Conservation (phyloP, 2,329 filamentous ascomycete species). For the Fusarium sp. region DNA sequence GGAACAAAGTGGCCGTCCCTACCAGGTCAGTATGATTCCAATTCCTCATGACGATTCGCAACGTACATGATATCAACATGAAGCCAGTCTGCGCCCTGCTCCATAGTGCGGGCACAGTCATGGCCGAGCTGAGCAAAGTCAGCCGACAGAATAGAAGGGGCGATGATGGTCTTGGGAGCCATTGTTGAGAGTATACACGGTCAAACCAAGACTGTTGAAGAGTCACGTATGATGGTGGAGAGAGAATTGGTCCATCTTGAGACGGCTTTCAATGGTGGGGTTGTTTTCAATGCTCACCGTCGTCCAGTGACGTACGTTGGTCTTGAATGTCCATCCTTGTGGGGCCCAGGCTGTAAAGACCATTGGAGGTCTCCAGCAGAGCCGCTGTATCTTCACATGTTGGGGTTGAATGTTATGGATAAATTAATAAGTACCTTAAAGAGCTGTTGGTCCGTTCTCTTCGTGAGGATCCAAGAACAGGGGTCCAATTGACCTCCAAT, state of each 20-base stretch:
- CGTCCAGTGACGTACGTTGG: constrained; percentile 42
- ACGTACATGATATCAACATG: constrained; percentile 89
- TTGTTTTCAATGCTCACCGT: constrained; percentile 4
- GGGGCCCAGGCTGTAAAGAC: not conserved
- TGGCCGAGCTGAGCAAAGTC: constrained; percentile 91
- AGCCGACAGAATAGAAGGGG: constrained; percentile 96
- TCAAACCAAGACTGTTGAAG: constrained; percentile 3
- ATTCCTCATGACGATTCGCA: not conserved
- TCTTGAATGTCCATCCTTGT: constrained; percentile 4
- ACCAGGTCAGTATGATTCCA: constrained; percentile 9
- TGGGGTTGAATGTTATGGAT: not conserved
- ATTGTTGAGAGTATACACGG: constrained; percentile 60
- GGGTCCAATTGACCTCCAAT: not conserved
- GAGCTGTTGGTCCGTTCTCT: not conserved
- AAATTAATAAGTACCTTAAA: not conserved
- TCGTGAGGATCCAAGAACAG: not conserved
- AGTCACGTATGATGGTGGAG: constrained; percentile 32
- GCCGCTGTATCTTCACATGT: constrained; percentile 4
- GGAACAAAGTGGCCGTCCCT: constrained; percentile 99
- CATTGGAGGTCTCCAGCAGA: constrained; percentile 7
- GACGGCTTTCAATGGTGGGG: constrained; percentile 28
- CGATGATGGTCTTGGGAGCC: constrained; percentile 93
- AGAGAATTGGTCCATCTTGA: constrained; percentile 23
- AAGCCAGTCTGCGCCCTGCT: constrained; percentile 89
- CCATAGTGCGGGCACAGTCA: constrained; percentile 88